Evolutionary conservation across 1,284 basidiomycete genomes (phyloP).

Genomic region (Irpex sp.): DNA sequence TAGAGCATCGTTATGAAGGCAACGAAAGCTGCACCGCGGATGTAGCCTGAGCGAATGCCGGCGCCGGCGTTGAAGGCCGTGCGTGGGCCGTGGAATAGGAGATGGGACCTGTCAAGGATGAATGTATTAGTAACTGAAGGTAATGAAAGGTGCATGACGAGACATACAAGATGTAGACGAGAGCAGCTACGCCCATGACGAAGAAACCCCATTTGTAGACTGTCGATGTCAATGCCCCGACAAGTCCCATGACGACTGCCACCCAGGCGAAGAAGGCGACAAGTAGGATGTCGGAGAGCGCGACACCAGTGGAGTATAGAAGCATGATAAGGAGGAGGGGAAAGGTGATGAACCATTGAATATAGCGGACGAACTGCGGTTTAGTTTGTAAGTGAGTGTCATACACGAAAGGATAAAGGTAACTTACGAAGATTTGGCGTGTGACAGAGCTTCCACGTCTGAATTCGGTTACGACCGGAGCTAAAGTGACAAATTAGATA

Average conservation of each 20-base stretch:
- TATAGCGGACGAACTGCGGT: conserved; percentile 7
- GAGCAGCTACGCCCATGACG: conserved; percentile 4
- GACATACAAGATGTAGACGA: conserved; percentile 2
- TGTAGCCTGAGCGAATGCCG: conserved; percentile 6
- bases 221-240: conserved; percentile 1
- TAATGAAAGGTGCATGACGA: neutral
- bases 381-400: neutral
- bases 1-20: conserved; percentile 5
- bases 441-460: conserved; percentile 1
- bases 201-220: conserved; percentile 11
- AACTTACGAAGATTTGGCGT: conserved; percentile 11
- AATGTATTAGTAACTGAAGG: neutral
- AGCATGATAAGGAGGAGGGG: conserved; percentile 6
- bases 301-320: conserved; percentile 1
- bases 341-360: conserved; percentile 12
- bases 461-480: conserved; percentile 10
- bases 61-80: conserved; percentile 4
- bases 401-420: neutral
- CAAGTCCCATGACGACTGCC: conserved; percentile 7
- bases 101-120: neutral
- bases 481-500: neutral
- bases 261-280: conserved; percentile 9
- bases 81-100: conserved; percentile 5
- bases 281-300: conserved; percentile 8
- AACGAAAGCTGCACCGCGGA: conserved; percentile 4